These are phyloP conservation scores for Talaromyces verruculosus DNA, from an alignment of 2,329 filamentous ascomycete species.

Conservation along the genomic window DNA sequence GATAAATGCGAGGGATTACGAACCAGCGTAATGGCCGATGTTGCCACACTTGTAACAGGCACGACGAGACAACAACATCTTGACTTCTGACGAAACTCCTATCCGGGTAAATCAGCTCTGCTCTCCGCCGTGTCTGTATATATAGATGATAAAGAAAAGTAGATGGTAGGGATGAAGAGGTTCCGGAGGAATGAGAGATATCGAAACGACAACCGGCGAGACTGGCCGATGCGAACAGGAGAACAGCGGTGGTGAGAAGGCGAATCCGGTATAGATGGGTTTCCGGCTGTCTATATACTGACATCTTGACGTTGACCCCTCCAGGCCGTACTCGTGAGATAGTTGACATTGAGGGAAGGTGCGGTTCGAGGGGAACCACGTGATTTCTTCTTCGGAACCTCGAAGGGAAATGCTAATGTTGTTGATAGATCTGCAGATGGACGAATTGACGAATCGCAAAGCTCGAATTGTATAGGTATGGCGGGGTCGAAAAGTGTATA, in stretches of 20 bases:
- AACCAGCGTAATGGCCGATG: constrained; percentile 66
- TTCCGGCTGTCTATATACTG: not conserved
- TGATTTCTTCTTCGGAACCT: not conserved
- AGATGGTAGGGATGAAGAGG: not conserved
- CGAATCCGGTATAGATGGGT: not conserved
- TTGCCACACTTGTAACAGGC: constrained; percentile 79
- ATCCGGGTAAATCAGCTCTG: constrained; percentile 3
- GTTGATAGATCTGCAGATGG: not conserved
- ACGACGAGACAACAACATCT: constrained; percentile 79
- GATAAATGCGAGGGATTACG: constrained; percentile 27
- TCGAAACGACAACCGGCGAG: not conserved
- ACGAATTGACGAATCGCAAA: not conserved
- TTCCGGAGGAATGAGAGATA: not conserved
- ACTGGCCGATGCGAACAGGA: not conserved
- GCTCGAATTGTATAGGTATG: not conserved
- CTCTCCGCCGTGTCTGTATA: not conserved
- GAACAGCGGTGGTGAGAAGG: not conserved
- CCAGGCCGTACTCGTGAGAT: not conserved
- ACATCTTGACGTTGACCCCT: not conserved
- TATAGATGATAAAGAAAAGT: not conserved
- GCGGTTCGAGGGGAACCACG: not conserved
- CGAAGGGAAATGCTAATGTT: not conserved
- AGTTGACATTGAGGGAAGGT: not conserved
- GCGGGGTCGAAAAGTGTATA: not conserved
- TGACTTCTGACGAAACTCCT: constrained; percentile 26